Conservation (phyloP, 352 stramenopile species). For the Globisporangium camurandrum region DNA sequence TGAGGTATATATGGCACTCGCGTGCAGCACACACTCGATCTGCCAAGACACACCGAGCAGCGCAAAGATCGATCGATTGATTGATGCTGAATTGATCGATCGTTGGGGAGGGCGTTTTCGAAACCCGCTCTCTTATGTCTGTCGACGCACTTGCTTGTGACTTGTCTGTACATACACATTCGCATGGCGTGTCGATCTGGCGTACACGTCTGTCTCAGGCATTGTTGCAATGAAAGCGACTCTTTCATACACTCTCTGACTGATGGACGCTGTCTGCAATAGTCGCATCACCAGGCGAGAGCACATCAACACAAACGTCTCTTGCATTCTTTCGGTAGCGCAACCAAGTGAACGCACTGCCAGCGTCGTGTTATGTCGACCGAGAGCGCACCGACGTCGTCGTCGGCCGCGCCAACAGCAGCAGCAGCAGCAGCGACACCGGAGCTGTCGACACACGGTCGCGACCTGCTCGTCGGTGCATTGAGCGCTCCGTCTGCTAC, state of each 20-base stretch:
- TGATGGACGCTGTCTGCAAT: neutral
- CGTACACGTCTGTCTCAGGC: too few species aligned
- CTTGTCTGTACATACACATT: slow-evolving; percentile 10
- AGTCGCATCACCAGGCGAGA: neutral
- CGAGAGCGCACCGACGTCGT: neutral
- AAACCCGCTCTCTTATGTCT: slow-evolving; percentile 13
- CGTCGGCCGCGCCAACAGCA: neutral
- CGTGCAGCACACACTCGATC: too few species aligned
- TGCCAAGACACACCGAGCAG: too few species aligned
- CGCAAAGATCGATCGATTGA: too few species aligned
- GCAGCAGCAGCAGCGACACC: slow-evolving; percentile 5
- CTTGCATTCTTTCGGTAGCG: too few species aligned
- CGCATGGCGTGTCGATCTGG: slow-evolving; percentile 6
- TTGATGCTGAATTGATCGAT: too few species aligned
- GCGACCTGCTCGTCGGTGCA: slow-evolving; percentile 35
- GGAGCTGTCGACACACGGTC: slow-evolving; percentile 27
- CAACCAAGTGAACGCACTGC: neutral
- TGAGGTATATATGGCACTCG: too few species aligned
- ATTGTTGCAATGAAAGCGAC: too few species aligned
- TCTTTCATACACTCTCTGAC: slow-evolving; percentile 5
- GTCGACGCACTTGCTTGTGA: neutral
- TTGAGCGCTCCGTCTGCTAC: slow-evolving; percentile 13
- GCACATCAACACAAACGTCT: too few species aligned
- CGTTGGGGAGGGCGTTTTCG: slow-evolving; percentile 2
- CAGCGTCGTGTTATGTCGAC: neutral